Percentiles rank a stretch among this genome's conserved stretches.
Evolutionary conservation across 257 asterid genomes (phyloP).

Genomic region (Perilla frutescens): DNA sequence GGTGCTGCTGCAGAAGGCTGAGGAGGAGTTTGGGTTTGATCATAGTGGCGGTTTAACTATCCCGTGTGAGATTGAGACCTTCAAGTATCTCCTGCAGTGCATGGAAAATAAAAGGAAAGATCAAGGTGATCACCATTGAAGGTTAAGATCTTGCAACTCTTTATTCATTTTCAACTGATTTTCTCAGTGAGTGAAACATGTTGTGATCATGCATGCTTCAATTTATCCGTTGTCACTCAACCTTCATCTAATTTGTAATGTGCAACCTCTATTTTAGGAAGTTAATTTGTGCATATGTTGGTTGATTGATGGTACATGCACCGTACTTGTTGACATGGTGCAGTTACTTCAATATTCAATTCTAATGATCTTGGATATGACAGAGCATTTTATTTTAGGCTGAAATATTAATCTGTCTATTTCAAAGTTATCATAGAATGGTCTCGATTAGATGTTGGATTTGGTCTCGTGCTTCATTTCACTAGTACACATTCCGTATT

Average conservation of each 20-base stretch:
- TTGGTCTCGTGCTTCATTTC: background rate
- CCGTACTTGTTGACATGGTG: background rate
- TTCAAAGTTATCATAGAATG: too few species aligned
- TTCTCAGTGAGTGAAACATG: constrained; percentile 4
- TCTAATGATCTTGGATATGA: constrained; percentile 22
- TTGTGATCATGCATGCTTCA: constrained; percentile 1
- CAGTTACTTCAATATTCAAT: background rate
- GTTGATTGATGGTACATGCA: background rate
- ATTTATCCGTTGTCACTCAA: background rate
- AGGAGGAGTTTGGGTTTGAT: constrained; percentile 69
- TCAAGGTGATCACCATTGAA: constrained; percentile 34
- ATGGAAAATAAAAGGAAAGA: constrained; percentile 54
- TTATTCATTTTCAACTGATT: background rate
- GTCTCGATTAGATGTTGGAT: too few species aligned
- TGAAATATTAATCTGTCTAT: too few species aligned
- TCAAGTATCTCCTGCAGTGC: constrained; percentile 61
- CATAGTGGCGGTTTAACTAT: constrained; percentile 59
- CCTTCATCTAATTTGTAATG: background rate
- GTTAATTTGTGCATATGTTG: constrained; percentile 4
- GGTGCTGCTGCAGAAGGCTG: constrained; percentile 60
- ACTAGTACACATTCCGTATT: background rate
- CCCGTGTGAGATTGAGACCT: constrained; percentile 70
- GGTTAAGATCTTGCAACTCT: constrained; percentile 30
- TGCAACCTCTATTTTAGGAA: constrained; percentile 1
- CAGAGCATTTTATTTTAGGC: constrained; percentile 1